A percentile compares a stretch with the other conserved stretches of the same genome.
phyloP scores from a whole-genome alignment of 768 basidiomycete species.

The Pleurotus tuoliensis region DNA sequence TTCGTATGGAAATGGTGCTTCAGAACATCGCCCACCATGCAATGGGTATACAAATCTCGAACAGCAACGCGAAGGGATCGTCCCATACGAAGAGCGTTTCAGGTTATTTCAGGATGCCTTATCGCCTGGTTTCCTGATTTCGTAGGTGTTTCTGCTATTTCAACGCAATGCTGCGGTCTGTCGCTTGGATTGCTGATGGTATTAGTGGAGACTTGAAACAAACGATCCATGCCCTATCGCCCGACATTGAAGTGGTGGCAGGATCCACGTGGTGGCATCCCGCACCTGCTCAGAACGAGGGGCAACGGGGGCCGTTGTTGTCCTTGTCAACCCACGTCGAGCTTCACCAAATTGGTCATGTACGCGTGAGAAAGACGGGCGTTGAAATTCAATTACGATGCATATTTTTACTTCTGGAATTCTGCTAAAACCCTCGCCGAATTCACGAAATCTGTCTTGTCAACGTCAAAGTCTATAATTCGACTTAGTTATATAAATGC shows the following conservation, averaged over 20 bases:
- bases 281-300: too few species aligned
- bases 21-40: too few species aligned
- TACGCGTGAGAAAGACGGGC: background rate
- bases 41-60: background rate
- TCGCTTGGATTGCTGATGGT: too few species aligned
- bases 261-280: too few species aligned
- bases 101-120: too few species aligned
- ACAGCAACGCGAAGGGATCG: background rate
- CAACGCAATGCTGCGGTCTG: too few species aligned
- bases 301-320: background rate
- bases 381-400: background rate
- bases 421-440: conserved; percentile 34
- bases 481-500: background rate
- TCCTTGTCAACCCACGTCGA: background rate
- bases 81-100: too few species aligned
- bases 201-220: too few species aligned
- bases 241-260: background rate
- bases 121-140: too few species aligned
- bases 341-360: background rate
- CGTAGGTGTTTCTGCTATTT: too few species aligned
- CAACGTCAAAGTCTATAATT: conserved; percentile 34
- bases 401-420: conserved; percentile 38
- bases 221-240: too few species aligned
- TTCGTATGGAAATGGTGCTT: background rate
- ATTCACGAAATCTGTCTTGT: conserved; percentile 40